Conservation (phyloP, 2,329 filamentous ascomycete species). For the Rhynchosporium graminicola region DNA sequence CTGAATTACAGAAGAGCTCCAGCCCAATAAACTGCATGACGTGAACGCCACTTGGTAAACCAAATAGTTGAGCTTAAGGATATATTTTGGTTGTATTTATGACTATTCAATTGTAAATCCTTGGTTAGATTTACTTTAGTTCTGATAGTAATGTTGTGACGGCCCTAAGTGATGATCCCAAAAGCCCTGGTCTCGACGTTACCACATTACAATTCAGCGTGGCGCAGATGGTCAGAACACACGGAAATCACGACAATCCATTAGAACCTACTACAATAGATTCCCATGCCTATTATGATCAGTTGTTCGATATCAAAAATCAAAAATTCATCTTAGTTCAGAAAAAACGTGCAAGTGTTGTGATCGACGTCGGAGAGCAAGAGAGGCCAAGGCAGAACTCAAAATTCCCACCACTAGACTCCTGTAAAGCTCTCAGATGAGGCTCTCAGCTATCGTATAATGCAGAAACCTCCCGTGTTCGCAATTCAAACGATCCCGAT, state of each 20-base stretch:
- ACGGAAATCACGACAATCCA: background rate
- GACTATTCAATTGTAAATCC: too few relatives aligned
- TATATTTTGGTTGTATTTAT: too few relatives aligned
- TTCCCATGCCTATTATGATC: background rate
- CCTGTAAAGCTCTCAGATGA: background rate
- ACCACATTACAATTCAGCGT: conserved; percentile 7
- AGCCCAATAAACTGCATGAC: conserved; percentile 2
- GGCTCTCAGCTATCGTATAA: background rate
- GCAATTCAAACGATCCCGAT: background rate
- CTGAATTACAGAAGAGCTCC: background rate
- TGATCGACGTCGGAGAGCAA: background rate
- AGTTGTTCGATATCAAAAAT: background rate
- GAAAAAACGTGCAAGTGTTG: conserved; percentile 15
- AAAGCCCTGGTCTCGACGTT: background rate
- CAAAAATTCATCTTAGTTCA: background rate
- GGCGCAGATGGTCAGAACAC: conserved; percentile 8
- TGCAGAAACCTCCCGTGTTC: background rate
- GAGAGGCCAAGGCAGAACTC: background rate
- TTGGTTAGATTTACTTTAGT: background rate
- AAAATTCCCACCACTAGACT: conserved; percentile 13
- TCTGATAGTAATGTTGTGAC: background rate
- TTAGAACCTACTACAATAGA: background rate
- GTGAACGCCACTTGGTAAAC: background rate
- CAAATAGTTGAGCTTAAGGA: background rate
- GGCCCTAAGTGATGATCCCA: background rate